Conservation (phyloP, 164 flowering plant genomes). For the Magnolia kwangsiensis region DNA sequence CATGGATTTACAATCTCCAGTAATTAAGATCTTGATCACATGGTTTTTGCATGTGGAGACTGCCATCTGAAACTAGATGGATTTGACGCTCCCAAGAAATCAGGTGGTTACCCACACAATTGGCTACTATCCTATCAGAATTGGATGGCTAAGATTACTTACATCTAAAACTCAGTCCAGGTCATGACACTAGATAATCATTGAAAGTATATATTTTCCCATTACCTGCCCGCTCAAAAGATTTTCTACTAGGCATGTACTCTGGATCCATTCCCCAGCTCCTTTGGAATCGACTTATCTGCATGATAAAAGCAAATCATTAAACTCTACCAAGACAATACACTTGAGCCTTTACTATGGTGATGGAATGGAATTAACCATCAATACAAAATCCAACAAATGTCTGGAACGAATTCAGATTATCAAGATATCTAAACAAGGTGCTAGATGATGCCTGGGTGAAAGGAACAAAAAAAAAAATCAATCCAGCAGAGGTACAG, state of each 20-base stretch:
- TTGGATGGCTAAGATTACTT: not conserved
- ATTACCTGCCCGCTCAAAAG: constrained; percentile 92
- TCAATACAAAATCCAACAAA: no score
- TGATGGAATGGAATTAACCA: not conserved
- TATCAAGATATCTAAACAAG: no score
- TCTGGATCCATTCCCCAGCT: constrained; percentile 94
- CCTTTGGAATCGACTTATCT: constrained; percentile 74
- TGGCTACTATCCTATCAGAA: not conserved
- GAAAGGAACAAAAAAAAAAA: no score
- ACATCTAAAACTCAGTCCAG: not conserved
- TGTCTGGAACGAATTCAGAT: no score
- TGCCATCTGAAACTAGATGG: not conserved
- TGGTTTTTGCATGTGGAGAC: not conserved
- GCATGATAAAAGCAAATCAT: constrained; percentile 7
- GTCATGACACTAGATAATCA: not conserved
- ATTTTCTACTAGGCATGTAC: constrained; percentile 87
- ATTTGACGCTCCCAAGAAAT: not conserved
- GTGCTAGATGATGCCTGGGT: no score
- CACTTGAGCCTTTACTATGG: not conserved
- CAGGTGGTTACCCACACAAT: not conserved
- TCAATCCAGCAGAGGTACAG: no score
- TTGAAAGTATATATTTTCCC: not conserved
- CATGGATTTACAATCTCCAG: not conserved
- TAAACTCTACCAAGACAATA: not conserved
- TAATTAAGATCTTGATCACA: not conserved